Percentiles rank a stretch among this genome's conserved stretches.
phyloP scores from a whole-genome alignment of 768 basidiomycete species.

The Pulveroboletus sp. region DNA sequence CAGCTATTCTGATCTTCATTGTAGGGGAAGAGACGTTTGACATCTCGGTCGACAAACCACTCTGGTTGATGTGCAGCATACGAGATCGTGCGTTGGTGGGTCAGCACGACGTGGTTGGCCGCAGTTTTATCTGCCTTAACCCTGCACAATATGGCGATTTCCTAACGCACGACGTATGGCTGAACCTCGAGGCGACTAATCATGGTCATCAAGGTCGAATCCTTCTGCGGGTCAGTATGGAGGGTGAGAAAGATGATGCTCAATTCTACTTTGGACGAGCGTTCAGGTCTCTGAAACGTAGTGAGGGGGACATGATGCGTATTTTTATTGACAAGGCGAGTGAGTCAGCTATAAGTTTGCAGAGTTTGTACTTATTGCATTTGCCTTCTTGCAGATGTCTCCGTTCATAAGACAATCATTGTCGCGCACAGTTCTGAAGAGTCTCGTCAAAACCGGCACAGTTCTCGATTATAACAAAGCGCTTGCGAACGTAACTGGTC shows the following conservation, averaged over 20 bases:
- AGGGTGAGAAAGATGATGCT: conserved; percentile 97
- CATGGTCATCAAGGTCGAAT: conserved; percentile 64
- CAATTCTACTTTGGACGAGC: conserved; percentile 97
- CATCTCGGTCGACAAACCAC: conserved; percentile 85
- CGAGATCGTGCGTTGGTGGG: conserved; percentile 88
- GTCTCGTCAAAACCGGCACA: conserved; percentile 63
- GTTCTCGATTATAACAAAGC: conserved; percentile 88
- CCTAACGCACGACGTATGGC: conserved; percentile 87
- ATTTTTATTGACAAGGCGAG: conserved; percentile 94
- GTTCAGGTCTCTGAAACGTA: conserved; percentile 89
- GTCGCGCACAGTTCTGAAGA: conserved; percentile 72
- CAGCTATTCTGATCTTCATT: conserved; percentile 4
- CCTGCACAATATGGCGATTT: conserved; percentile 86
- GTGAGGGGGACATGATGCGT: conserved; percentile 93
- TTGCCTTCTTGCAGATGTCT: conserved; percentile 63
- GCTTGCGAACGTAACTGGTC: conserved; percentile 73
- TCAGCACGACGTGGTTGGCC: conserved; percentile 89
- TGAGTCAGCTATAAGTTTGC: not conserved
- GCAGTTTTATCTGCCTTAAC: conserved; percentile 90
- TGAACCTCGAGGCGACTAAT: conserved; percentile 71
- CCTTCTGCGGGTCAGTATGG: conserved; percentile 91
- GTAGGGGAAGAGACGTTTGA: conserved; percentile 98
- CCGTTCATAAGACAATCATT: conserved; percentile 89
- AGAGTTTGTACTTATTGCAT: not conserved
- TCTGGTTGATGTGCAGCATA: conserved; percentile 97